Percentiles rank a stretch among this genome's conserved stretches.
Conservation (phyloP, 495 filamentous ascomycete species). For the Xylaria sp. region DNA sequence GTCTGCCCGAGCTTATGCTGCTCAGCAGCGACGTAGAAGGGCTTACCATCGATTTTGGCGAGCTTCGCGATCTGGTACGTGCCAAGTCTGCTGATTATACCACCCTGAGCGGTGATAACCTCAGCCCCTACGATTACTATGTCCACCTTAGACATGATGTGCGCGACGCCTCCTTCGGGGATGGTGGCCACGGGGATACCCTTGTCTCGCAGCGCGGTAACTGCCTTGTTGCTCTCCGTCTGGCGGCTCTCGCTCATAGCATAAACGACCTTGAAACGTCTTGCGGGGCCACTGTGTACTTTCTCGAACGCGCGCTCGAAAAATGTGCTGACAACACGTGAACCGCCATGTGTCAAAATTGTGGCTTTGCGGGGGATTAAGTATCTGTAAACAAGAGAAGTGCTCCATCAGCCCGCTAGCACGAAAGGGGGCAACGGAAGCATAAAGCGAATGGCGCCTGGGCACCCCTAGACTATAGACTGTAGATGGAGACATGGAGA, state of each 20-base stretch:
- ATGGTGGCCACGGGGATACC: slow-evolving; percentile 88
- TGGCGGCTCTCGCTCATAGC: slow-evolving; percentile 60
- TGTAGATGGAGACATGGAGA: no score
- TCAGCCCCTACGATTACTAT: slow-evolving; percentile 93
- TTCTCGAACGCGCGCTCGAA: slow-evolving; percentile 72
- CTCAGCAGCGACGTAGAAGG: slow-evolving; percentile 91
- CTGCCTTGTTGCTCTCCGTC: slow-evolving; percentile 55
- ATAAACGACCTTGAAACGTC: slow-evolving; percentile 86
- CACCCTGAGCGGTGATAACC: slow-evolving; percentile 91
- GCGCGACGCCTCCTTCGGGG: slow-evolving; percentile 79
- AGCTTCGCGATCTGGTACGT: slow-evolving; percentile 89
- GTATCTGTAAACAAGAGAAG: background rate
- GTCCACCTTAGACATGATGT: slow-evolving; percentile 80
- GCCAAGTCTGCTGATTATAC: slow-evolving; percentile 87
- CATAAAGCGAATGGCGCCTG: background rate
- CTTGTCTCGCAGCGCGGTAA: slow-evolving; percentile 70
- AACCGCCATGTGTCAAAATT: slow-evolving; percentile 87
- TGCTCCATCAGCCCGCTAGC: slow-evolving; percentile 3
- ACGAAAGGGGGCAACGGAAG: background rate
- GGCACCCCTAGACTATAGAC: background rate
- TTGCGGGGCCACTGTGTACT: slow-evolving; percentile 54
- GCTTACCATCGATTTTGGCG: slow-evolving; percentile 76
- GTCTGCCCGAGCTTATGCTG: slow-evolving; percentile 89
- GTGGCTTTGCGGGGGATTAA: slow-evolving; percentile 72
- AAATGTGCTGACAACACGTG: slow-evolving; percentile 79